Evolutionary conservation across 2,329 filamentous ascomycete species (phyloP), one percentile per base, ranked within the genome.

Genomic region (Aspergillus aculeatinus): DNA sequence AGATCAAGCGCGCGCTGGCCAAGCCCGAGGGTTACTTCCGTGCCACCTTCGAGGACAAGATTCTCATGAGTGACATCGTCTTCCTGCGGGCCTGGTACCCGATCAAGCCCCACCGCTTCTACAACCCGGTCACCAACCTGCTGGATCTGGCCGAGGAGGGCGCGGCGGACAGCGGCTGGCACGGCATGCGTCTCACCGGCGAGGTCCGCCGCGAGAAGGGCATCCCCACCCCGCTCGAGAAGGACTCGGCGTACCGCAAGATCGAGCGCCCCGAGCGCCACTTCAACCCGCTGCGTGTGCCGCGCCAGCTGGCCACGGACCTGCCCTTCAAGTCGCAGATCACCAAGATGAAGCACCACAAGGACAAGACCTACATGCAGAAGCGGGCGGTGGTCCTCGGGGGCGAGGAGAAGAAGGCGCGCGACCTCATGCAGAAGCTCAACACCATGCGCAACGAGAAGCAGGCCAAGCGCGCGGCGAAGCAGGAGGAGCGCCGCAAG

Each of bases 1-100:
- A 99, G 77, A 97, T 99, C 85, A 99, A 99, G 81, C 89, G 92
- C 62, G 94, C 95, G 0, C 83, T 99, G 0, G 89, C 87, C 74
- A 96, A 96, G 70, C 94, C 95, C 1, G 95, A 99, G 66, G 95
- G 95, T 52, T 89, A 94, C 78, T 98, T 96, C 86, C 88, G 96
- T 70, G 95, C 95, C 25, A 98, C 95, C 0, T 99, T 99, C 68
- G 95, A 99, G 77, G 95, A 99, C 84, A 99, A 98, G 81, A 91
- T 99, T 63, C 83, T 99, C 55, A 92, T 96, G 85, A 92, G 88
- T 76, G 95, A 99, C 74, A 96, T 99, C 67, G 90, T 98, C 63
- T 98, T 99, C 82, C 80, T 99, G 44, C 87, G 95, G 52, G 94
- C 95, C 2, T 99, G 96, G 96, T 98, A 96, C 77, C 92, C 95